Percentiles rank a stretch among this genome's conserved stretches.
phyloP scores from a whole-genome alignment of 345 rosid genomes.

The Psidium guajava region DNA sequence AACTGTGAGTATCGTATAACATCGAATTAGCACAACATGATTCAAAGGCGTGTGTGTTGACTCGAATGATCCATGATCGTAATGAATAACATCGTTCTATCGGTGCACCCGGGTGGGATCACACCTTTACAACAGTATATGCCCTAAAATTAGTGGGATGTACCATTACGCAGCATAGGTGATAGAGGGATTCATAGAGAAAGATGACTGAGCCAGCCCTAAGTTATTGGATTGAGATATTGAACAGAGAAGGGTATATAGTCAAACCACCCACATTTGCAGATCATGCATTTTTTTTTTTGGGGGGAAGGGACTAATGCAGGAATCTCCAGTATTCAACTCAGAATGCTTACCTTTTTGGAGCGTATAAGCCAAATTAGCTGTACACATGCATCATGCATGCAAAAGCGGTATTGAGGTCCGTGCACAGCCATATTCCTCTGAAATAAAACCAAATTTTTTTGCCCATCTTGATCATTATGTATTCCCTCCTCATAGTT shows the following conservation, averaged over 20 bases:
- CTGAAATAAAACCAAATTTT: neutral
- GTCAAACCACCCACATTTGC: neutral
- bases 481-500: neutral
- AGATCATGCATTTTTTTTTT: neutral
- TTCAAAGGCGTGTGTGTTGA: accelerated
- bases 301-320: neutral
- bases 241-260: neutral
- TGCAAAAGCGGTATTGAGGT: neutral
- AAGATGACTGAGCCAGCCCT: neutral
- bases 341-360: neutral
- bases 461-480: neutral
- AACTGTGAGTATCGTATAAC: neutral
- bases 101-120: neutral
- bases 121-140: neutral
- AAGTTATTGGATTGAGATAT: neutral
- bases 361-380: neutral
- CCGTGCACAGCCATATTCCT: neutral
- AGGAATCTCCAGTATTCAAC: neutral
- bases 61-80: neutral
- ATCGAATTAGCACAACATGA: accelerated
- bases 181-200: neutral
- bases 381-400: neutral
- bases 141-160: neutral
- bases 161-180: neutral
- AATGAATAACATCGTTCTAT: neutral